These are phyloP conservation scores for Synchytrium microbalum DNA, from an alignment of 371 early-diverging fungal genomes.

Conservation along the genomic window DNA sequence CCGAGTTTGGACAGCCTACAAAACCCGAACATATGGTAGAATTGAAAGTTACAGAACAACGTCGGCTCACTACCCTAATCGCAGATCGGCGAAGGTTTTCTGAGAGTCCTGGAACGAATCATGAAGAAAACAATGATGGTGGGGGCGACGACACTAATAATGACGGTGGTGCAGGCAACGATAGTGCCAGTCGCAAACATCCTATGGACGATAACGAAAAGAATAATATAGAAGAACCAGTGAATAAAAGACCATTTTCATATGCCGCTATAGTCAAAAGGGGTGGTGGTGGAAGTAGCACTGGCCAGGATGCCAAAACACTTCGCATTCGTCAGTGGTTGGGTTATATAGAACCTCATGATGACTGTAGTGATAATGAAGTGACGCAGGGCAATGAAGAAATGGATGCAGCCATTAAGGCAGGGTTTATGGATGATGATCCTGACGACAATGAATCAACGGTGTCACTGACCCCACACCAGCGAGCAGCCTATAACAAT, in stretches of 20 bases:
- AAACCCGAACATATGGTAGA: not conserved
- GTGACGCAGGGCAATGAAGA: no score
- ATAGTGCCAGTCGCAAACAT: not conserved
- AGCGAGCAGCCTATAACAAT: not conserved
- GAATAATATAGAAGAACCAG: not conserved
- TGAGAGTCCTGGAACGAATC: not conserved
- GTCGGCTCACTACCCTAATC: not conserved
- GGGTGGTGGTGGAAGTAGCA: not conserved
- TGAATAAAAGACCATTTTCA: not conserved
- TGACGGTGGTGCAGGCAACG: not conserved
- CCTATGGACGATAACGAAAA: not conserved
- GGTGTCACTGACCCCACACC: not conserved
- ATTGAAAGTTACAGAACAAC: not conserved
- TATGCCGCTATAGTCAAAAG: not conserved
- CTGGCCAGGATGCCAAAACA: not conserved
- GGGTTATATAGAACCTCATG: not conserved
- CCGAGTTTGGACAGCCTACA: not conserved
- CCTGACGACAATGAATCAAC: not conserved
- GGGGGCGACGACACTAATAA: not conserved
- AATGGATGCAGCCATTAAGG: not conserved
- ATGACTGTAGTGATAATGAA: no score
- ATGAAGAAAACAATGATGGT: no score
- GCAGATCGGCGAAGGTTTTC: not conserved
- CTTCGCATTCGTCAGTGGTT: not conserved
- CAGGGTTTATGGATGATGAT: not conserved